These are phyloP conservation scores for Coprinellus aureogranulatus DNA, from an alignment of 768 basidiomycete genomes.

Conservation along the genomic window DNA sequence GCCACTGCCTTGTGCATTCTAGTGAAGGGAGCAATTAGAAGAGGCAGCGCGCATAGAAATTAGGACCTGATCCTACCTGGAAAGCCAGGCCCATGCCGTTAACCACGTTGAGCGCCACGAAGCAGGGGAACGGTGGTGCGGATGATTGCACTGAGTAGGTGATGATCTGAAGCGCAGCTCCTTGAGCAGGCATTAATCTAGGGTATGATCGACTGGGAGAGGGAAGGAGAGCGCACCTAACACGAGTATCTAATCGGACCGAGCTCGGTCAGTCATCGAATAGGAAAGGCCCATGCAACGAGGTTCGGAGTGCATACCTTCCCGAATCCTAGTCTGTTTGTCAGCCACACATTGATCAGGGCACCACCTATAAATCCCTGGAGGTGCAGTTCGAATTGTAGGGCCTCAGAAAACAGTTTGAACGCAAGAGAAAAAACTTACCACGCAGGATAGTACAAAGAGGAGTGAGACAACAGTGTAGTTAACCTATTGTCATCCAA, in stretches of 20 bases:
- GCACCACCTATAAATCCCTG: constrained; percentile 44
- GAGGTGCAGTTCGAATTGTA: not conserved
- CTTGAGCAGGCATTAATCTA: constrained; percentile 25
- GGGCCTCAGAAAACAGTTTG: not conserved
- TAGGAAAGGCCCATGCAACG: too few relatives aligned
- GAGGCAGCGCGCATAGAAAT: not conserved
- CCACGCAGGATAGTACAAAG: constrained; percentile 45
- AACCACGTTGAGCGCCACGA: constrained; percentile 46
- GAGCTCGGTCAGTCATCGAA: constrained; percentile 57
- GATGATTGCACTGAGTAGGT: constrained; percentile 54
- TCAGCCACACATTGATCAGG: constrained; percentile 36
- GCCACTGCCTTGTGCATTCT: constrained; percentile 74
- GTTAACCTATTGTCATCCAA: too few relatives aligned
- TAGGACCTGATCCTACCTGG: constrained; percentile 35
- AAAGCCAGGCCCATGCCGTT: constrained; percentile 44
- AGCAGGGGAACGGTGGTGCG: constrained; percentile 63
- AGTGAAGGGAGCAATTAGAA: not conserved
- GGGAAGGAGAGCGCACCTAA: constrained; percentile 42
- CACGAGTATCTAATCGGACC: too few relatives aligned
- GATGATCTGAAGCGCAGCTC: constrained; percentile 49
- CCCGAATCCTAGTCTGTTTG: constrained; percentile 39
- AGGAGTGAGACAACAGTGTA: constrained; percentile 59
- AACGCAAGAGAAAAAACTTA: constrained; percentile 14
- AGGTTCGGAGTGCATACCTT: too few relatives aligned
- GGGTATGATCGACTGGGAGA: not conserved